phyloP scores from a whole-genome alignment of 495 filamentous ascomycete genomes.

The Hyaloscypha variabilis region DNA sequence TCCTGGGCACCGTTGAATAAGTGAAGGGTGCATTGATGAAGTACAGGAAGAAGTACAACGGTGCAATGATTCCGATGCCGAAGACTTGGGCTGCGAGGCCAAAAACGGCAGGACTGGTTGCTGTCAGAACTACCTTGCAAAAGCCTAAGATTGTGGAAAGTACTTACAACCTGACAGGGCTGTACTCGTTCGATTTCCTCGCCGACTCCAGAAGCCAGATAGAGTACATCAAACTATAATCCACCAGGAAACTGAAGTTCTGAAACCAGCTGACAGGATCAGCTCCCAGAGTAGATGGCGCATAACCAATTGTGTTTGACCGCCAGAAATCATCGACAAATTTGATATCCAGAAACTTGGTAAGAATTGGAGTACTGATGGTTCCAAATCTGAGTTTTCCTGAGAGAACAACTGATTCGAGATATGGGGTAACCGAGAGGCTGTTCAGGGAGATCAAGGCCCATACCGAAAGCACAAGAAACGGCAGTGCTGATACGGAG shows the following conservation, averaged over 20 bases:
- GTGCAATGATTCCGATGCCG: background rate
- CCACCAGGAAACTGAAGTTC: background rate
- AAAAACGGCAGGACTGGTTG: background rate
- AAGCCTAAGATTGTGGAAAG: background rate
- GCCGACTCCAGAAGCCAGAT: conserved; percentile 1
- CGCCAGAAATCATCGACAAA: background rate
- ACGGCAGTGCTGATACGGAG: background rate
- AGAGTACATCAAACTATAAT: background rate
- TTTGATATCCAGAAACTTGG: background rate
- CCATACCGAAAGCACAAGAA: background rate
- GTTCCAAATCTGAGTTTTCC: background rate
- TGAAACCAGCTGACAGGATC: background rate
- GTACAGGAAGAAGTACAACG: background rate
- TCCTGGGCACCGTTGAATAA: background rate
- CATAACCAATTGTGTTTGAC: background rate
- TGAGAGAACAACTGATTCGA: background rate
- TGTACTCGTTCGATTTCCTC: background rate
- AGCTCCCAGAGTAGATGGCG: background rate
- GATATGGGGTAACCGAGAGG: background rate
- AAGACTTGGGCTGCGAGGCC: background rate
- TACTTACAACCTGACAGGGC: background rate
- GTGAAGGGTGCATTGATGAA: background rate
- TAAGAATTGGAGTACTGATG: background rate
- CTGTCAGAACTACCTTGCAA: background rate
- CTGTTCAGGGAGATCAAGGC: background rate